Evolutionary conservation across 2,329 filamentous ascomycete genomes (phyloP).

Genomic region (Neopestalotiopsis sp.): DNA sequence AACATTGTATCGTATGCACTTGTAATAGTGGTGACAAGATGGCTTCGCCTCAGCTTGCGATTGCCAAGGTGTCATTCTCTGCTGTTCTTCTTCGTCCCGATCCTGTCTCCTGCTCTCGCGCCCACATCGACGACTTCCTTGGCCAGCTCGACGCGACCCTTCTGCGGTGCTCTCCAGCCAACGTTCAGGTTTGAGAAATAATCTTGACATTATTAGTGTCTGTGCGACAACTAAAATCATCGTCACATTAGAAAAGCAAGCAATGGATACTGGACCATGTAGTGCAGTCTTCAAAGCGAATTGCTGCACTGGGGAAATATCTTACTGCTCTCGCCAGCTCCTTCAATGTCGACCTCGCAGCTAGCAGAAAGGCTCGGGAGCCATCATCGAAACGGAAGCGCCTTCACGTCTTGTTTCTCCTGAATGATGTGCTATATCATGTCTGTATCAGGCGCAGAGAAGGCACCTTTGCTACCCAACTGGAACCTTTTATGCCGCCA

Average conservation of each 20-base stretch:
- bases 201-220: conserved; percentile 44
- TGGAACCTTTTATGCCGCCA: conserved; percentile 66
- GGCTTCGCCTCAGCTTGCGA: conserved; percentile 74
- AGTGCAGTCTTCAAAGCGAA: conserved; percentile 69
- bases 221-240: conserved; percentile 40
- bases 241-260: conserved; percentile 77
- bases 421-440: conserved; percentile 81
- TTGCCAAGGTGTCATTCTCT: conserved; percentile 80
- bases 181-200: conserved; percentile 83
- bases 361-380: conserved; percentile 41
- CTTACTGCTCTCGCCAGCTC: conserved; percentile 72
- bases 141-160: conserved; percentile 67
- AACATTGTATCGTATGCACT: neutral
- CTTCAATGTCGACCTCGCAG: conserved; percentile 42
- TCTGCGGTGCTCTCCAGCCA: conserved; percentile 75
- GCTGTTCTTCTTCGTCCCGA: conserved; percentile 77
- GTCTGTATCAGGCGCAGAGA: conserved; percentile 57
- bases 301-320: conserved; percentile 76
- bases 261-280: conserved; percentile 80
- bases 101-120: conserved; percentile 70
- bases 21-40: conserved; percentile 44
- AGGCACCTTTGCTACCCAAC: conserved; percentile 56
- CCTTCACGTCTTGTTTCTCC: conserved; percentile 77
- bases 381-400: conserved; percentile 71
- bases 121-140: conserved; percentile 74